Evolutionary conservation across 176 grass and related monocot genomes (phyloP).

Genomic region (Elaeis guineensis): DNA sequence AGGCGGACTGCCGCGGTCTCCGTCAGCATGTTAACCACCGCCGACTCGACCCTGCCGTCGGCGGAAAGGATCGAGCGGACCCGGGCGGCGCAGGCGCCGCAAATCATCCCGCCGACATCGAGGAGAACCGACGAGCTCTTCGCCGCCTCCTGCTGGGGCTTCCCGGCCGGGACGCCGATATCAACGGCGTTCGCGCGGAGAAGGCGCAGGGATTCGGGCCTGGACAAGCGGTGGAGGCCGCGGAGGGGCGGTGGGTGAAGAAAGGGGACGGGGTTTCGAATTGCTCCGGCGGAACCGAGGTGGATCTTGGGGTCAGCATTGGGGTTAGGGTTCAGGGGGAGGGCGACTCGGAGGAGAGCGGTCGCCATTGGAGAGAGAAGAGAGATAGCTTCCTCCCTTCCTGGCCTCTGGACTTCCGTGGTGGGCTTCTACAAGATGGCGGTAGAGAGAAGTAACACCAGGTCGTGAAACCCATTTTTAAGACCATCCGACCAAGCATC

Average conservation of each 20-base stretch:
- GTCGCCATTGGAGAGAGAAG: slow-evolving; percentile 20
- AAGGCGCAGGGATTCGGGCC: slow-evolving; percentile 25
- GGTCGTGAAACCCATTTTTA: too few relatives aligned
- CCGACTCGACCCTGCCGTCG: slow-evolving; percentile 61
- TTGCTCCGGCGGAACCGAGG: neutral
- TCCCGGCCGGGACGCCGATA: neutral
- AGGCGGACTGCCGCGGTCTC: slow-evolving; percentile 78
- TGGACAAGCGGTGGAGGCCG: slow-evolving; percentile 2
- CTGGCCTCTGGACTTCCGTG: too few relatives aligned
- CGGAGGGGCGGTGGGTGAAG: neutral
- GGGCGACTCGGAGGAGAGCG: slow-evolving; percentile 12
- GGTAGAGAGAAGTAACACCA: too few relatives aligned
- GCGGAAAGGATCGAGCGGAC: slow-evolving; percentile 64
- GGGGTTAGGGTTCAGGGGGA: slow-evolving; percentile 7
- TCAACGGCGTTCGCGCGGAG: slow-evolving; percentile 24
- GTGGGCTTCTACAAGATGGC: too few relatives aligned
- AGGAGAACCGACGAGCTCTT: slow-evolving; percentile 43
- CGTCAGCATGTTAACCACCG: slow-evolving; percentile 75
- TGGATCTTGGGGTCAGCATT: slow-evolving; percentile 9
- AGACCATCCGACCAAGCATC: too few relatives aligned
- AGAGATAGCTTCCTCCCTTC: too few relatives aligned
- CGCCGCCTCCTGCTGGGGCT: neutral
- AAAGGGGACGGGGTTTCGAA: neutral
- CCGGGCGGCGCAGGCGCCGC: slow-evolving; percentile 78
- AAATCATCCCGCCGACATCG: slow-evolving; percentile 95